Base-by-base conservation (phyloP, 2,329 filamentous ascomycete species). In the Fusarium robinianum region DNA sequence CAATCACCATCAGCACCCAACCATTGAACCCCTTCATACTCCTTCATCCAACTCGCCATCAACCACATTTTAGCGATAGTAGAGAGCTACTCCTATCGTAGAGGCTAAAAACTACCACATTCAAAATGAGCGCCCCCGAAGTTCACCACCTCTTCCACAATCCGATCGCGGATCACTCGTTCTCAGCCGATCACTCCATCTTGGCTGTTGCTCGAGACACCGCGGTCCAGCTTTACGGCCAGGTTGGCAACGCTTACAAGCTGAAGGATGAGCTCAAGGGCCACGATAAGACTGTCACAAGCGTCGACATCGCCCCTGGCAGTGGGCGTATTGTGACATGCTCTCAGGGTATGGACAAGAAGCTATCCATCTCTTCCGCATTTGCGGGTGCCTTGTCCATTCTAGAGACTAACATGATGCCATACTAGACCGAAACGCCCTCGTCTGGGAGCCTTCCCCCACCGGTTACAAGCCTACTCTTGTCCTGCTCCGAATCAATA, bases 121-220 rank as follows among this genome's bases (percentile, higher is more conserved):
- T 53, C 68, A 78, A 39, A 48, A 97, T 97, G 92, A 78, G 88
- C 41, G 70, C 85, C 48, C 89, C 91, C 55, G 89, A 97, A 78
- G 88, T 95, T 46, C 90, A 97, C 73, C 91, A 97, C 66, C 86
- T 99, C 57, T 99, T 99, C 76, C 90, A 97, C 75, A 84, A 87
- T 61, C 90, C 92, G 51, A 96, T 99, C 66, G 89, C 90, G 58
- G 94, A 99, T 77, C 94, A 99, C 72, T 96, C 92, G 45, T 99
- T 99, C 81, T 96, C 91, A 55, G 84, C 90, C 52, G 94, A 99
- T 73, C 88, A 85, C 67, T 77, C 84, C 68, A 91, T 87, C 18
- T 80, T 99, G 45, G 94, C 94, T 45, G 91, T 99, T 45, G 88
- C 92, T 53, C 87, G 90, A 62, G 92, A 97, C 67, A 90, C 86